These are phyloP conservation scores for Colletotrichum cuscutae DNA, from an alignment of 2,329 filamentous ascomycete genomes.

Conservation along the genomic window DNA sequence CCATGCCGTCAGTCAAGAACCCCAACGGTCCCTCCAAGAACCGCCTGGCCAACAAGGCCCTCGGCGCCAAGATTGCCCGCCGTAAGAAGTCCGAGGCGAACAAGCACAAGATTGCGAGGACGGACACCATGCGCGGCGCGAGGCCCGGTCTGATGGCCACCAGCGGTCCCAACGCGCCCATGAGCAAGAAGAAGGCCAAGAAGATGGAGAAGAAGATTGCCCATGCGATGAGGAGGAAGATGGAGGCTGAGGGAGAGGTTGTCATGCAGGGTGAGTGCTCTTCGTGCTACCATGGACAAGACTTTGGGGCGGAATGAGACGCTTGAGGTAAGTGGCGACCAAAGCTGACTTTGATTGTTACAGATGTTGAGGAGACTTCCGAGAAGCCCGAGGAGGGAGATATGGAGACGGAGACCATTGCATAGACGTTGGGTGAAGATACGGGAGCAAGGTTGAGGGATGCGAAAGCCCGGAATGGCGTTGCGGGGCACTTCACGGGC, in stretches of 20 bases:
- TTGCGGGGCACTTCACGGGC: background rate
- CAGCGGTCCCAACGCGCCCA: slow-evolving; percentile 61
- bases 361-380: background rate
- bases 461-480: background rate
- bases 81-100: slow-evolving; percentile 53
- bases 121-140: slow-evolving; percentile 60
- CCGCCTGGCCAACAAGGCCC: slow-evolving; percentile 58
- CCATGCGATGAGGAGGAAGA: slow-evolving; percentile 63
- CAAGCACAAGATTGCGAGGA: slow-evolving; percentile 52
- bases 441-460: background rate
- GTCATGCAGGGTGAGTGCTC: slow-evolving; percentile 56
- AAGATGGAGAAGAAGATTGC: slow-evolving; percentile 66
- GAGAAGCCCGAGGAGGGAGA: background rate
- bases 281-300: background rate
- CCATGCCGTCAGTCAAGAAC: slow-evolving; percentile 67
- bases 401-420: slow-evolving; percentile 25
- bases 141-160: slow-evolving; percentile 63
- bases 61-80: slow-evolving; percentile 54
- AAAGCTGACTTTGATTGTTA: background rate
- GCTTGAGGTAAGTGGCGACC: too few species aligned
- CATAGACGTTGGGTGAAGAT: background rate
- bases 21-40: slow-evolving; percentile 67
- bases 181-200: slow-evolving; percentile 66
- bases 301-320: background rate
- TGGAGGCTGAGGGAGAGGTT: slow-evolving; percentile 59